These are phyloP conservation scores for Mortierella sp. DNA, from an alignment of 371 early-diverging fungal species.

Conservation along the genomic window DNA sequence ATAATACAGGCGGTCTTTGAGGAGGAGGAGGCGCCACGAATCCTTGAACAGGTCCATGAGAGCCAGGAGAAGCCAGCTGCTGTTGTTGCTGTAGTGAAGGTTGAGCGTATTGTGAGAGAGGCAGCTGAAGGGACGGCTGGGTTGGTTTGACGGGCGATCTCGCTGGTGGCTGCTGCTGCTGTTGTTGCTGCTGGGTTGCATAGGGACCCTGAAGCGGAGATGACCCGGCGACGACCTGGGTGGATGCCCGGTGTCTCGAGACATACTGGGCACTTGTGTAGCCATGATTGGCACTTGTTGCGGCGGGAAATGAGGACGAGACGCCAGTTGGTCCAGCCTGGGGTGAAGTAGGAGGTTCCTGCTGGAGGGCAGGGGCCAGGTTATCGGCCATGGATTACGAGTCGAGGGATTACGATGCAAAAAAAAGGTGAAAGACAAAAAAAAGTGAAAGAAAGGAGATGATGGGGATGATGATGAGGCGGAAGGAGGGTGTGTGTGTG, in stretches of 20 bases:
- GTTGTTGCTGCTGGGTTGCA: constrained; percentile 18
- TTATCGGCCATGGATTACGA: constrained; percentile 45
- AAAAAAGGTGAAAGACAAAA: not conserved
- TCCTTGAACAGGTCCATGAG: constrained; percentile 22
- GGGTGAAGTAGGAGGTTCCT: constrained; percentile 36
- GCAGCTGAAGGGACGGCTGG: constrained; percentile 22
- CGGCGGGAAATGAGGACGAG: constrained; percentile 23
- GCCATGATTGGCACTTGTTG: constrained; percentile 48
- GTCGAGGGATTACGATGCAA: not conserved
- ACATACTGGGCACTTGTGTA: constrained; percentile 57
- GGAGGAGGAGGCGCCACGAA: constrained; percentile 30
- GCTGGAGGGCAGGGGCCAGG: constrained; percentile 32
- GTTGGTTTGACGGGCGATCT: constrained; percentile 23
- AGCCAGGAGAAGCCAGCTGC: constrained; percentile 19
- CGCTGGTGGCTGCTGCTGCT: not conserved
- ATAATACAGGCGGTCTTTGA: constrained; percentile 29
- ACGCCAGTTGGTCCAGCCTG: constrained; percentile 15
- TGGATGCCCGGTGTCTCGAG: constrained; percentile 46
- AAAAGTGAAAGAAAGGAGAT: not conserved
- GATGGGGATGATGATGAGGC: constrained; percentile 4
- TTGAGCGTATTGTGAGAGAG: constrained; percentile 20
- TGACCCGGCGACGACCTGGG: constrained; percentile 16
- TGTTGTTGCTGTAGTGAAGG: constrained; percentile 21
- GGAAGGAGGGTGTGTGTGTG: not conserved
- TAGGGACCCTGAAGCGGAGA: constrained; percentile 35